These are phyloP conservation scores for Syzygium oleosum DNA, from an alignment of 345 rosid species.

Conservation along the genomic window DNA sequence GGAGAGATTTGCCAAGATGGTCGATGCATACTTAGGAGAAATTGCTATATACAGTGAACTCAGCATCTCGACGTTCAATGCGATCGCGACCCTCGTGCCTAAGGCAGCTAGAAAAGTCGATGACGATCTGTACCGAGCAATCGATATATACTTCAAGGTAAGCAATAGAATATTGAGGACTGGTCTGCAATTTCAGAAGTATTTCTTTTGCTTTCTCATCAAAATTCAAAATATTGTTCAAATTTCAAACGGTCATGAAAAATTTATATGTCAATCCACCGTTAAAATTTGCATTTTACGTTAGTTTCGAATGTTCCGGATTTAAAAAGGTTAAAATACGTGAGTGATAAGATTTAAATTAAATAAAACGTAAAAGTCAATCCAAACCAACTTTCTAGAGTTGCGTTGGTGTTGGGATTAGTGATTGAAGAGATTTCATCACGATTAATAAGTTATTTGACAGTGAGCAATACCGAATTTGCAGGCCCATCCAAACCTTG, in stretches of 20 bases:
- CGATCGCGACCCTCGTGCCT: constrained; percentile 60
- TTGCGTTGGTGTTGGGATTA: not conserved
- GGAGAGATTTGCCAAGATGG: constrained; percentile 61
- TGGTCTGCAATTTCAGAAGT: not conserved
- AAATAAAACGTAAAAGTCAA: not conserved
- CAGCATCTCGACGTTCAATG: constrained; percentile 75
- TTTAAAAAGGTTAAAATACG: not conserved
- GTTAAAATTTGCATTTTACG: not conserved
- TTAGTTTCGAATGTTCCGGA: not conserved
- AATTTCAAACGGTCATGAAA: not conserved
- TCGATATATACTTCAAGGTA: constrained; percentile 82
- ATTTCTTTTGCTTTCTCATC: not conserved
- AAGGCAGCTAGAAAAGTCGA: constrained; percentile 64
- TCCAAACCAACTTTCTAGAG: not conserved
- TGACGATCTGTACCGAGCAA: constrained; percentile 82
- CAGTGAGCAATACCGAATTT: not conserved
- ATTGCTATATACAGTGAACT: constrained; percentile 54
- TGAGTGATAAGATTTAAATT: not conserved
- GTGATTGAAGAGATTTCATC: not conserved
- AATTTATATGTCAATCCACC: not conserved
- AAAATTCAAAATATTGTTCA: not conserved
- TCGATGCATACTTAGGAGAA: constrained; percentile 70
- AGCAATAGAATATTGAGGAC: not conserved
- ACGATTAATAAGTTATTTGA: not conserved
- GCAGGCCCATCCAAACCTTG: constrained; percentile 76